Base-by-base conservation (phyloP, 345 rosid species). In the Acer saccharum region DNA sequence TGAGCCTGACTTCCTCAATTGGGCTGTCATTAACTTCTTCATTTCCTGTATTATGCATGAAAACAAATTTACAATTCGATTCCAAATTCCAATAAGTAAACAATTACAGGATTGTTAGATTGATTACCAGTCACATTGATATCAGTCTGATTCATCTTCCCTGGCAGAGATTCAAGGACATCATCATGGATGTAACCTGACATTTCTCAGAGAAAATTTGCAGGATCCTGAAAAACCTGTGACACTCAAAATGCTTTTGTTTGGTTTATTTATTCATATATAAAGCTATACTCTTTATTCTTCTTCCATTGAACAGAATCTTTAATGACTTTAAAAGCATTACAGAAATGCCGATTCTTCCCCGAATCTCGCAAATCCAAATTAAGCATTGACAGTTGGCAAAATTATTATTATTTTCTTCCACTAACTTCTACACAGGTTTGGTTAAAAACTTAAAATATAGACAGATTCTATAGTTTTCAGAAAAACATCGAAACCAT, bases 1-100 rank as follows among this genome's bases (percentile, higher is more conserved):
- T 89, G 58, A 92, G 80, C 71, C 88, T 82, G 57, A 90, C 94
- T 79, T 89, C 78, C 72, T 92, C 92, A 1, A 92, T 86, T 0
- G 94, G 96, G 78, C 27, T 80, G 20, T 88, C 91, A 35, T 90
- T 80, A 74, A 77, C 83, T 65, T 83, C 87, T 25, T 67, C 79
- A 41, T 73, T 75, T 3, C 25, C 82, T 46, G 50, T 46, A 1
- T 71, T 46, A 10, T 71, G 71, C 74, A 63, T 80, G 77, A 65
- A 80, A 81, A 60, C 5, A 35, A 6, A 16, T 54, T 46, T 46
- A 46, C 50, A 46, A 46, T 46, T 46, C 3, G 50, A 46, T 2
- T 46, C 50, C 50, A 0, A 46, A 46, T 2, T 9, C 46, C 11
- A 43, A 43, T 43, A 43, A 2, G 9, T 8, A 41, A 43, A 43